Evolutionary conservation across 495 filamentous ascomycete genomes (phyloP).

Genomic region (Ascobolus immersus): DNA sequence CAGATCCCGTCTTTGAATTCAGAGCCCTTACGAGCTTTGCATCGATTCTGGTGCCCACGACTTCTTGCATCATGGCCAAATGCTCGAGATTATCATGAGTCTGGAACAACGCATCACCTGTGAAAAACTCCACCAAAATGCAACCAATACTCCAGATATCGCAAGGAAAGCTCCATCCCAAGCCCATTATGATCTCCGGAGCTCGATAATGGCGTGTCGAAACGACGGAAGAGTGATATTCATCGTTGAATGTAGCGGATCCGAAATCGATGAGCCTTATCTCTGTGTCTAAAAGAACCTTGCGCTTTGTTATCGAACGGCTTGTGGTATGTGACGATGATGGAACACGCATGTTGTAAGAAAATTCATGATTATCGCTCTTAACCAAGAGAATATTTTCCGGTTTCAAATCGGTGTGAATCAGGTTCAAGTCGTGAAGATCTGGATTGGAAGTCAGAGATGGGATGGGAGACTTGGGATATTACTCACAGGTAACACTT

Average conservation of each 20-base stretch:
- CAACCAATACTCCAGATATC: conserved; percentile 99
- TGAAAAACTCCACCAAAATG: conserved; percentile 97
- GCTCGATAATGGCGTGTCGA: conserved; percentile 90
- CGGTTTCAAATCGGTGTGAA: conserved; percentile 93
- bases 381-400: conserved; percentile 92
- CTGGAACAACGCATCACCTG: conserved; percentile 89
- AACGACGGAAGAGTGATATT: conserved; percentile 93
- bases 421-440: conserved; percentile 88
- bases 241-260: conserved; percentile 90
- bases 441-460: conserved; percentile 34
- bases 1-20: no score
- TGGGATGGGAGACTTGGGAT: no score
- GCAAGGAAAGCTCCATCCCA: conserved; percentile 94
- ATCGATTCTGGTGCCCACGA: conserved; percentile 53
- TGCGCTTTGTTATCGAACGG: conserved; percentile 59
- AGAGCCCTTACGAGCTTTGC: conserved; percentile 42
- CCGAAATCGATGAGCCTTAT: conserved; percentile 96
- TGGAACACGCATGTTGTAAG: conserved; percentile 81
- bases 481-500: conserved; percentile 94
- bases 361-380: conserved; percentile 81
- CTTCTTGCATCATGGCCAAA: conserved; percentile 96
- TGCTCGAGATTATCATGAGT: conserved; percentile 97
- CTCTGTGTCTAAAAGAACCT: conserved; percentile 79
- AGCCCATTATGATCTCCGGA: conserved; percentile 85
- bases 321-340: conserved; percentile 56